Percentiles rank a stretch among this genome's conserved stretches.
These are phyloP conservation scores for Hymenoscyphus repandus DNA, from an alignment of 2,329 filamentous ascomycete species.

Conservation along the genomic window DNA sequence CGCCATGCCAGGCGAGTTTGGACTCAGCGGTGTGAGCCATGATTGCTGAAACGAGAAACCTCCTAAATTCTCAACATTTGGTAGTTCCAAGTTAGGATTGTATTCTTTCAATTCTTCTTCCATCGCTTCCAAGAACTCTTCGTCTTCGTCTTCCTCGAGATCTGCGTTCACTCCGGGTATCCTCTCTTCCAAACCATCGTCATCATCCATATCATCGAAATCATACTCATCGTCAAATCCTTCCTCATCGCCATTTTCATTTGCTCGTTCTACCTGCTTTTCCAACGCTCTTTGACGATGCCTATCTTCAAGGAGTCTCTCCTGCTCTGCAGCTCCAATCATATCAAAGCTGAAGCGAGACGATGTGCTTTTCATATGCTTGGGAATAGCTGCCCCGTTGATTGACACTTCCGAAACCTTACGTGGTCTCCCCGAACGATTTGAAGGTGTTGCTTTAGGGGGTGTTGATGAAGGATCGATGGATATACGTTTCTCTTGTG, in stretches of 20 bases:
- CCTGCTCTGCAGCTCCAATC: slow-evolving; percentile 61
- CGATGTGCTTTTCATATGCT: slow-evolving; percentile 69
- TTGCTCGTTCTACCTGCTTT: slow-evolving; percentile 41
- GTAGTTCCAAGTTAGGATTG: neutral
- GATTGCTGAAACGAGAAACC: slow-evolving; percentile 36
- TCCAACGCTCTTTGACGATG: slow-evolving; percentile 64
- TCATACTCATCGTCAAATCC: slow-evolving; percentile 56
- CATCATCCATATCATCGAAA: slow-evolving; percentile 58
- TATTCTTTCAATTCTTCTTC: slow-evolving; percentile 24
- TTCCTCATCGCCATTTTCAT: slow-evolving; percentile 35
- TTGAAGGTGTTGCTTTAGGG: slow-evolving; percentile 19
- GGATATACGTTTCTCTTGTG: slow-evolving; percentile 21
- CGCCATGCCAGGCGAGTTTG: slow-evolving; percentile 41
- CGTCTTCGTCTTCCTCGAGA: slow-evolving; percentile 29
- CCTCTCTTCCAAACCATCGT: slow-evolving; percentile 57
- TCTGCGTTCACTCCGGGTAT: slow-evolving; percentile 55
- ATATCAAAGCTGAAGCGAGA: slow-evolving; percentile 81
- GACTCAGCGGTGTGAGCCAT: slow-evolving; percentile 48
- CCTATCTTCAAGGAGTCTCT: slow-evolving; percentile 66
- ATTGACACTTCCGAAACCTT: slow-evolving; percentile 46
- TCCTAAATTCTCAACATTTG: slow-evolving; percentile 16
- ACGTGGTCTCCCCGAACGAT: slow-evolving; percentile 37
- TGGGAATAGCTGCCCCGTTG: slow-evolving; percentile 45
- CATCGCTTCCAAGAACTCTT: slow-evolving; percentile 28
- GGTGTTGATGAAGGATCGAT: slow-evolving; percentile 23